These are phyloP conservation scores for Magnaporthales sp. DNA, from an alignment of 2,329 filamentous ascomycete genomes.

Conservation along the genomic window DNA sequence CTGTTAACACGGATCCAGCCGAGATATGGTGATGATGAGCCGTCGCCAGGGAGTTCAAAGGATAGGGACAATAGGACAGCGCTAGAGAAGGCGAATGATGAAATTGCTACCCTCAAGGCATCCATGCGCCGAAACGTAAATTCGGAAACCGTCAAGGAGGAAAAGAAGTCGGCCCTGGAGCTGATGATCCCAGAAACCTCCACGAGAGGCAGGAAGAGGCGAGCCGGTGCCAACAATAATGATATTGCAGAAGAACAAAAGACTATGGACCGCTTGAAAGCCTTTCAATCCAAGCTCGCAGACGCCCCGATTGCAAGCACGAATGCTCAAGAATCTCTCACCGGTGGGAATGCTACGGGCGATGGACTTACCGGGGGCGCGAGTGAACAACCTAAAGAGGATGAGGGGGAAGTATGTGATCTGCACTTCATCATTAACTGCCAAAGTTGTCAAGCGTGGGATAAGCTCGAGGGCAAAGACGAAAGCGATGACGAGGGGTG, in stretches of 20 bases:
- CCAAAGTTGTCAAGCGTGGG: slow-evolving; percentile 84
- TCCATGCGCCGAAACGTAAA: slow-evolving; percentile 65
- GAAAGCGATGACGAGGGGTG: slow-evolving; percentile 52
- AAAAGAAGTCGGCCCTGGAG: slow-evolving; percentile 60
- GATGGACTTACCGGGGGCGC: slow-evolving; percentile 3
- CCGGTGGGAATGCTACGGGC: background rate
- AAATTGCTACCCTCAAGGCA: slow-evolving; percentile 72
- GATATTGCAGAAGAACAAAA: slow-evolving; percentile 50
- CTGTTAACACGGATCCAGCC: slow-evolving; percentile 3
- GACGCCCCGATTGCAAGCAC: slow-evolving; percentile 11
- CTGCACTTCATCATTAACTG: slow-evolving; percentile 94
- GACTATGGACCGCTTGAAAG: slow-evolving; percentile 62
- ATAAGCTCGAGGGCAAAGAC: slow-evolving; percentile 45
- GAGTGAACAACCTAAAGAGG: slow-evolving; percentile 13
- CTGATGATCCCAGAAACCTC: slow-evolving; percentile 66
- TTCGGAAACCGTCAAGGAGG: slow-evolving; percentile 40
- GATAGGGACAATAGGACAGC: slow-evolving; percentile 30
- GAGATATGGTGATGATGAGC: slow-evolving; percentile 16
- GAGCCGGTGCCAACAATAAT: slow-evolving; percentile 44
- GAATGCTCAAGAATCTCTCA: background rate
- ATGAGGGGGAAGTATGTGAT: slow-evolving; percentile 72
- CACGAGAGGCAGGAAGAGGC: slow-evolving; percentile 61
- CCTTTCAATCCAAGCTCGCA: slow-evolving; percentile 68
- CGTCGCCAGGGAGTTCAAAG: slow-evolving; percentile 23
- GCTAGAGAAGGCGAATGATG: slow-evolving; percentile 65